Evolutionary conservation across 768 basidiomycete species (phyloP).

Genomic region (Suillus alpinus): DNA sequence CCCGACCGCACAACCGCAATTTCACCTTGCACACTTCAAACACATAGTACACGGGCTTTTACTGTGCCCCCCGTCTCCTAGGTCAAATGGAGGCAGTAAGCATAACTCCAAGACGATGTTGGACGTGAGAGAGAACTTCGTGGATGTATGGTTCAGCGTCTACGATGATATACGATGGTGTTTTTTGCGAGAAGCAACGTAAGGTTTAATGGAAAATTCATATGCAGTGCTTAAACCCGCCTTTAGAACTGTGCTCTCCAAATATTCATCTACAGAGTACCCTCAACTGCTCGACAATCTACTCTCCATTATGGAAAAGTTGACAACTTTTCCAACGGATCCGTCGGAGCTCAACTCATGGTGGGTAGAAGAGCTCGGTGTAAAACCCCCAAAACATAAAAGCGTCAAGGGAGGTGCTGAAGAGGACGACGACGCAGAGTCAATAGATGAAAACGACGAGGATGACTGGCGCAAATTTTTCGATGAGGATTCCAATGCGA

Average conservation of each 20-base stretch:
- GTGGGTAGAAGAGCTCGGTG: conserved; percentile 72
- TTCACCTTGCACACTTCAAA: conserved; percentile 67
- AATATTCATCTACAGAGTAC: conserved; percentile 27
- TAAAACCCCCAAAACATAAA: conserved; percentile 53
- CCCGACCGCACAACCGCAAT: conserved; percentile 52
- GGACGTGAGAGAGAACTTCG: conserved; percentile 63
- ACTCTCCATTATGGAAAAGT: conserved; percentile 61
- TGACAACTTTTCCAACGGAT: conserved; percentile 74
- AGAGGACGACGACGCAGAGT: conserved; percentile 31
- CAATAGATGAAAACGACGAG: conserved; percentile 40
- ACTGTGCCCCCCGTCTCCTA: conserved; percentile 53
- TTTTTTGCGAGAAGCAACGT: conserved; percentile 81
- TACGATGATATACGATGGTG: conserved; percentile 87
- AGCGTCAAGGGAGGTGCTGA: conserved; percentile 39
- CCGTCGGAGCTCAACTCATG: conserved; percentile 67
- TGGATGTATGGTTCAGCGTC: conserved; percentile 71
- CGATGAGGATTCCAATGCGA: conserved; percentile 52
- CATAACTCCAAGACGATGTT: conserved; percentile 43
- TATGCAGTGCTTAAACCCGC: conserved; percentile 2
- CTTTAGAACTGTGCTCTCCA: conserved; percentile 24
- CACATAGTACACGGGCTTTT: conserved; percentile 60
- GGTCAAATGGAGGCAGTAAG: conserved; percentile 16
- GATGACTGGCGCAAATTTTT: conserved; percentile 83
- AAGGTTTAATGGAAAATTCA: conserved; percentile 16
- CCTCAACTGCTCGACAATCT: conserved; percentile 48